Base-by-base conservation (phyloP, 768 basidiomycete genomes). In the Podaxis carcinomalis region DNA sequence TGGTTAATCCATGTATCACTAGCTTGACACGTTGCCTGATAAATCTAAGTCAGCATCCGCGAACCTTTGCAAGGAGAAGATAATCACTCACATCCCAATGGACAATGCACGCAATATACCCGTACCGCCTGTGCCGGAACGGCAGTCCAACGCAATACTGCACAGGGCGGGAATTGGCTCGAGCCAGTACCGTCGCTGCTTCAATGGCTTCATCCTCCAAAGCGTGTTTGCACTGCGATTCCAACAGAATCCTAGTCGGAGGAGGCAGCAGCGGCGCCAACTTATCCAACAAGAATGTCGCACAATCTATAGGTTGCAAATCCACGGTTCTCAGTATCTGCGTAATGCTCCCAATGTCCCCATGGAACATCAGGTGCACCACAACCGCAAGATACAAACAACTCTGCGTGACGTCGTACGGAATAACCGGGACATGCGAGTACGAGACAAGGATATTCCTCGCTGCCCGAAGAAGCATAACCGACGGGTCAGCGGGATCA, bases 61-160 rank as follows among this genome's bases (percentile, higher is more conserved):
- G 11, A 3, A n/a, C 37, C 4, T 44, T 27, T 6, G 2, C 23
- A n/a, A 19, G 21, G 51, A 50, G 3, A 51, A 56, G 5, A 25
- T 23, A 36, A 13, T 1, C 21, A 69, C 74, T 49, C 62, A 83
- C 81, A 68, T 83, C 80, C 83, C 83, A 84, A 7, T 76, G 78
- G 54, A 74, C 71, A 42, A 83, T 77, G 50, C 77, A 78, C 21
- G 78, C 82, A 6, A 71, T 57, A 64, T 82, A 81, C 5, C 68
- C 70, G 56, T 76, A 77, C 51, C 63, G 69, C 40, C 52, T 66
- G 64, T 83, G 81, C 52, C 66, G 65, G 59, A 83, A 80, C 28
- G 78, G 68, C 78, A 80, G 77, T 10, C 83, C 83, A 32, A 82
- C 81, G 59, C 80, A 83, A 65, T 78, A 73, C 64, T 73, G 70